Base-by-base conservation (phyloP, 1,284 basidiomycete genomes). In the Kwoniella shivajii region DNA sequence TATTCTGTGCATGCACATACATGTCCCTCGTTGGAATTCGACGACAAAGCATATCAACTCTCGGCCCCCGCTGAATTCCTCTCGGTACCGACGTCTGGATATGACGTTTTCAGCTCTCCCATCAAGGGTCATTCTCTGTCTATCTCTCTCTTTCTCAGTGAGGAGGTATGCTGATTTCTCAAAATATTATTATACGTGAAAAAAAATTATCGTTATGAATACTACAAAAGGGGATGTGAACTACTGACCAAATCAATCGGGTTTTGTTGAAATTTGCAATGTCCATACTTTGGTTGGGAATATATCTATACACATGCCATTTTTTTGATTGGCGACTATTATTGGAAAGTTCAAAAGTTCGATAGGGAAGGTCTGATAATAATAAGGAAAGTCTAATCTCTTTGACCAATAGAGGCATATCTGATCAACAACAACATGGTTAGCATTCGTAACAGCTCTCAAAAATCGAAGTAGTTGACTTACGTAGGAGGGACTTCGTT, bases 401-500 rank as follows among this genome's bases (percentile, higher is more conserved):
- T 50, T 33, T 33, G 30, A 37, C 60, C 56, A 42, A 71, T 71
- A 2, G 68, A 71, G 45, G 68, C 68, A 53, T 71, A 70, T 29
- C 68, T 70, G 51, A 9, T 2, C 6, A 22, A 1, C n/a, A n/a
- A 5, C 10, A 39, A 27, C 22, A 16, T 27, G 29, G 10, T n/a
- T 3, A 31, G 6, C 13, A 11, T 48, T 18, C 45, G 29, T 24
- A 27, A 39, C n/a, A 49, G 53, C 46, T 14, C 11, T 33, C 10
- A 50, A 14, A 16, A n/a, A 13, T 33, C 30, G 30, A 44, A 36
- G 22, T 52, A 27, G 26, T 4, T 9, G 3, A 70, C 66, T 66
- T 38, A 69, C 67, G 69, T 71, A 10, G 71, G 73, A 1, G 72
- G 73, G 36, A 74, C 67, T 57, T 75, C 72, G 37, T 24, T 50